phyloP scores from a whole-genome alignment of 139 green algal species.

The Coelastrella sp. region DNA sequence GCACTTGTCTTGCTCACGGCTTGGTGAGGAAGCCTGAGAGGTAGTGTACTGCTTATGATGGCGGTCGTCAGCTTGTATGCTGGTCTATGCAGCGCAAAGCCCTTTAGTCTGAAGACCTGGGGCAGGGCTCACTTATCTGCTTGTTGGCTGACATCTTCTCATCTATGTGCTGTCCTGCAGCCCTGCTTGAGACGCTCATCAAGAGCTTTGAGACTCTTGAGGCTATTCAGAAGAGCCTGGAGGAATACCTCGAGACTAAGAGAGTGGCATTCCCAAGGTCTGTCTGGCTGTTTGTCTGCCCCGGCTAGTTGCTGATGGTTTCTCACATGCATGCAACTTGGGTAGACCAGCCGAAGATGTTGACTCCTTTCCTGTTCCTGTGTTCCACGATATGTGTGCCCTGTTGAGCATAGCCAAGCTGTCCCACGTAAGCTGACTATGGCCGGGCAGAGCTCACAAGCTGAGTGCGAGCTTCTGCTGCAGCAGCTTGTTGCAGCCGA shows the following conservation, averaged over 20 bases:
- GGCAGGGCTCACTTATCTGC: neutral
- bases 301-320: neutral
- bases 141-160: neutral
- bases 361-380: no score
- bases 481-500: neutral
- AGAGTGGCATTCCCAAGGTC: constrained; percentile 84
- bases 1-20: no score
- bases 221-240: constrained; percentile 89
- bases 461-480: neutral
- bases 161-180: neutral
- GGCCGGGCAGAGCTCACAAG: no score
- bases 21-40: no score
- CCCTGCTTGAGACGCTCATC: constrained; percentile 77
- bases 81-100: no score
- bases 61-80: no score
- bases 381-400: no score
- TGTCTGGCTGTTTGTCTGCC: neutral
- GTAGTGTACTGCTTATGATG: no score
- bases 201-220: constrained; percentile 88
- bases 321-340: neutral
- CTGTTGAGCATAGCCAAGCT: no score
- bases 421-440: no score
- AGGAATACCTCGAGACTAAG: constrained; percentile 94
- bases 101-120: no score
- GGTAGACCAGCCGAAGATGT: no score